phyloP scores from a whole-genome alignment of 805 yeast species.

The Grigorovia yakushimaensis region DNA sequence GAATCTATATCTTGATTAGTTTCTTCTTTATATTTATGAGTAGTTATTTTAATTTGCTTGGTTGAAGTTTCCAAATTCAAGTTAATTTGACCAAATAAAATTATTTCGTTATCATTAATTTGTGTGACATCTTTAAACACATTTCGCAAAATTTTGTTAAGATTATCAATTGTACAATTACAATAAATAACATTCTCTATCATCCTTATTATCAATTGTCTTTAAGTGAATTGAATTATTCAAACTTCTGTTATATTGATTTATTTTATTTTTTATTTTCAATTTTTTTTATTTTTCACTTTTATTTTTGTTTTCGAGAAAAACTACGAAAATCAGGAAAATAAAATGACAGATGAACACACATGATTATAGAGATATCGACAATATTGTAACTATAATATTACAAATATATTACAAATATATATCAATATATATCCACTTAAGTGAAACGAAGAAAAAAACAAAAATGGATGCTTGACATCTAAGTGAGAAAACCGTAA shows the following conservation, averaged over 20 bases:
- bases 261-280: neutral
- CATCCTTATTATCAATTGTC: neutral
- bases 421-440: neutral
- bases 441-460: too few relatives aligned
- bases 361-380: too few relatives aligned
- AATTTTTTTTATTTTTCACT: too few relatives aligned
- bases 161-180: neutral
- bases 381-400: neutral
- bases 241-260: neutral
- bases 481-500: conserved; percentile 35
- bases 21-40: neutral
- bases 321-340: too few relatives aligned
- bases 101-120: neutral
- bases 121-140: neutral
- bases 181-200: neutral
- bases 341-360: too few relatives aligned
- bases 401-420: neutral
- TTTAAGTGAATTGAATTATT: too few relatives aligned
- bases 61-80: neutral
- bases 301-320: too few relatives aligned
- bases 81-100: neutral
- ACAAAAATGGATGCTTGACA: too few relatives aligned
- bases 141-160: neutral
- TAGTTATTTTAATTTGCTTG: neutral
- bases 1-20: neutral